A percentile compares a stretch with the other conserved stretches of the same genome.
Evolutionary conservation across 2,329 filamentous ascomycete species (phyloP).

Genomic region (Colletotrichum lentis): DNA sequence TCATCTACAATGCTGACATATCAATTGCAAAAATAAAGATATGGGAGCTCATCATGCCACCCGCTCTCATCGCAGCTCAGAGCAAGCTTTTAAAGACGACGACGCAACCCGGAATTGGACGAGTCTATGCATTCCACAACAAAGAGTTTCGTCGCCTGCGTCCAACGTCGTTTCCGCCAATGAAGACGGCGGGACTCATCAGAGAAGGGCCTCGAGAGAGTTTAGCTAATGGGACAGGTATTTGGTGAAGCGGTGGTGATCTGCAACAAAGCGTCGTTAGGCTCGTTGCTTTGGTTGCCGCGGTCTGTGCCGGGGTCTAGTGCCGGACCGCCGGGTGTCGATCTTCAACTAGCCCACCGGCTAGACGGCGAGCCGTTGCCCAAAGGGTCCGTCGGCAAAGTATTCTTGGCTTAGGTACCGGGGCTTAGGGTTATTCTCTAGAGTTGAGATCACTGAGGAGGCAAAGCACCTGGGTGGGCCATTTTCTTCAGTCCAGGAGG

Average conservation of each 20-base stretch:
- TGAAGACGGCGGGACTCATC: not conserved
- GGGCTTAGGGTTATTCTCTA: not conserved
- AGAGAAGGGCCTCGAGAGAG: not conserved
- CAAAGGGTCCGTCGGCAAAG: not conserved
- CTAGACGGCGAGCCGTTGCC: not conserved
- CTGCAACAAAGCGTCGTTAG: not conserved
- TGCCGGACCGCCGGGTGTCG: not conserved
- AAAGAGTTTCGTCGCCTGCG: no score
- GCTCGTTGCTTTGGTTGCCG: not conserved
- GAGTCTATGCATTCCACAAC: not conserved
- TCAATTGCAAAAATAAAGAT: no score
- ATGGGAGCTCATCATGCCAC: no score
- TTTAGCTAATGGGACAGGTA: not conserved
- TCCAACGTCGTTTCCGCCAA: not conserved
- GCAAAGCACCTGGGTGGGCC: not conserved
- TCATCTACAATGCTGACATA: no score
- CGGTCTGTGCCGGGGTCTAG: not conserved
- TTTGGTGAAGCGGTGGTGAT: not conserved
- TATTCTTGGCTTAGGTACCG: not conserved
- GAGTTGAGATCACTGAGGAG: not conserved
- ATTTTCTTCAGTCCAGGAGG: not conserved
- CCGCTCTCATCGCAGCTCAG: no score
- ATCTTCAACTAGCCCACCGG: not conserved
- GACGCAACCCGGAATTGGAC: no score
- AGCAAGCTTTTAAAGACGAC: no score